These are phyloP conservation scores for Aphanoascus verrucosus DNA, from an alignment of 2,329 filamentous ascomycete genomes.

Conservation along the genomic window DNA sequence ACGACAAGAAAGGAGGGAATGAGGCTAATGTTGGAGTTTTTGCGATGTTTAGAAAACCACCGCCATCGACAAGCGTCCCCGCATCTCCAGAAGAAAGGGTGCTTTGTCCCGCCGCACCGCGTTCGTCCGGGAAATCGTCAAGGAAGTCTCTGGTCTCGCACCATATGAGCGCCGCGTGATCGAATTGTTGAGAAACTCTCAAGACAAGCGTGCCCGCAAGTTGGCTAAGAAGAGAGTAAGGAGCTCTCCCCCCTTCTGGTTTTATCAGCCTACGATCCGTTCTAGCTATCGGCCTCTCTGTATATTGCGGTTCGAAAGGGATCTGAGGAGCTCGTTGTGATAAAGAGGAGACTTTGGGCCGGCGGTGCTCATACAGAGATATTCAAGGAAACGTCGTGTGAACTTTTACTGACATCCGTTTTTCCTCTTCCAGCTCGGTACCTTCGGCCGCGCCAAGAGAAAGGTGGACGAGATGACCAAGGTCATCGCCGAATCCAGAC, in stretches of 20 bases:
- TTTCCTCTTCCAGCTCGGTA: slow-evolving; percentile 62
- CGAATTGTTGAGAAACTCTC: slow-evolving; percentile 96
- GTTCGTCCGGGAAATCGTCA: slow-evolving; percentile 94
- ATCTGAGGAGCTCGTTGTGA: neutral
- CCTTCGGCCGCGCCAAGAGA: slow-evolving; percentile 95
- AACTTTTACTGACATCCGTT: neutral
- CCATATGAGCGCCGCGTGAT: slow-evolving; percentile 98
- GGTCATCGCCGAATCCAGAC: slow-evolving; percentile 93
- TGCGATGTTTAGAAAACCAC: slow-evolving; percentile 61
- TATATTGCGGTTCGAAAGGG: neutral
- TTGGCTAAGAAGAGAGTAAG: slow-evolving; percentile 97
- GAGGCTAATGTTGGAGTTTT: neutral
- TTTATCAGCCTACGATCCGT: slow-evolving; percentile 4
- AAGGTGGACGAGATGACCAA: slow-evolving; percentile 99
- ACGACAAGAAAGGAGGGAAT: neutral
- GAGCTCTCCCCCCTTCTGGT: slow-evolving; percentile 21
- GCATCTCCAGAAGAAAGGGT: slow-evolving; percentile 80
- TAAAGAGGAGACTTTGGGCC: neutral
- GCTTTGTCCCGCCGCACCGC: slow-evolving; percentile 92
- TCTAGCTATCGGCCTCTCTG: too few species aligned
- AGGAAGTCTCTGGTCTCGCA: slow-evolving; percentile 91
- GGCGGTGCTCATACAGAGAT: neutral
- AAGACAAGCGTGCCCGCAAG: slow-evolving; percentile 98
- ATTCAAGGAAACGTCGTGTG: neutral
- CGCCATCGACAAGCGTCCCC: slow-evolving; percentile 61